Conservation (phyloP, 2,329 filamentous ascomycete species). For the Pyrenochaeta sp. region DNA sequence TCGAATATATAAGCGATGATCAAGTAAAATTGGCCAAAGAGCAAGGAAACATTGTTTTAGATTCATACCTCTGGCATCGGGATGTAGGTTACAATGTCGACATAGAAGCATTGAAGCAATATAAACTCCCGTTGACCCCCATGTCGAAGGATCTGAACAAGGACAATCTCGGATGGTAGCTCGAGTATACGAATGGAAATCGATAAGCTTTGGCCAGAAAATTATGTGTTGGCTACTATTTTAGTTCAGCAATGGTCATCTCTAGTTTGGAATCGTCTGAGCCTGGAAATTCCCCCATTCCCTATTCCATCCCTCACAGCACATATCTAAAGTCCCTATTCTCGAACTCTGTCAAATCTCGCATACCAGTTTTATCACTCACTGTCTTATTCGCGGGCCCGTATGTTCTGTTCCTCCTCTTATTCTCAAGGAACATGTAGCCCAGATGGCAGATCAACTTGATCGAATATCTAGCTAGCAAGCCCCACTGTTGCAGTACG, state of each 20-base stretch:
- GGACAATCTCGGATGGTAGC: background rate
- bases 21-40: background rate
- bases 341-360: constrained; percentile 52
- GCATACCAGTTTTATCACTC: constrained; percentile 51
- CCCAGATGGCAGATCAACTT: background rate
- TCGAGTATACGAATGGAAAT: too few species aligned
- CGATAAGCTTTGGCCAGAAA: too few species aligned
- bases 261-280: too few species aligned
- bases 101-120: background rate
- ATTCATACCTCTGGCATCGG: constrained; percentile 1
- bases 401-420: background rate
- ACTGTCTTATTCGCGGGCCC: constrained; percentile 36
- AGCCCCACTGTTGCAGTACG: constrained; percentile 10
- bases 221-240: too few species aligned
- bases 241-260: too few species aligned
- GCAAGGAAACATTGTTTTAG: background rate
- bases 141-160: background rate
- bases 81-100: constrained; percentile 10
- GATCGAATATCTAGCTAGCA: background rate
- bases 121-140: background rate
- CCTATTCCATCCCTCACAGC: too few species aligned
- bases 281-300: too few species aligned
- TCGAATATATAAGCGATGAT: constrained; percentile 1
- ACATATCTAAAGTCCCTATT: constrained; percentile 56
- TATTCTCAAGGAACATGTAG: background rate